Evolutionary conservation across 2,329 filamentous ascomycete species (phyloP).

Genomic region (Aspergillus caelatus): DNA sequence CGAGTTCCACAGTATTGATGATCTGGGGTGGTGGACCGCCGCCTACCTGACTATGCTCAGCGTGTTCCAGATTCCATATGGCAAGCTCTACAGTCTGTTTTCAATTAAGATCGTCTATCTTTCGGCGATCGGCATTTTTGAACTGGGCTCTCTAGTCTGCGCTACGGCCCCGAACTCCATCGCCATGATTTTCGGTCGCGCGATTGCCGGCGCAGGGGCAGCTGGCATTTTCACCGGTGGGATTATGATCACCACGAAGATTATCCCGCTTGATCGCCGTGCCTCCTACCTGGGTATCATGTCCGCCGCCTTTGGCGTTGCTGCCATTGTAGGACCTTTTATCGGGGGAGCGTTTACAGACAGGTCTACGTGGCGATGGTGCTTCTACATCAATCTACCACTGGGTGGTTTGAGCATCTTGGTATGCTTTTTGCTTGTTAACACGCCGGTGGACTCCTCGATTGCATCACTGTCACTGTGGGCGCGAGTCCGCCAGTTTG

Average conservation of each 20-base stretch:
- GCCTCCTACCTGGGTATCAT: too few species aligned
- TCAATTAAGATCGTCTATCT: not conserved
- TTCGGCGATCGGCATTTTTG: not conserved
- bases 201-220: not conserved
- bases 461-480: too few species aligned
- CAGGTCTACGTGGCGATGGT: too few species aligned
- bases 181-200: not conserved
- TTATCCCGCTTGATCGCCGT: too few species aligned
- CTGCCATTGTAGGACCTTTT: too few species aligned
- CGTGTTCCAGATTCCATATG: not conserved
- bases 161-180: not conserved
- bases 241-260: not conserved
- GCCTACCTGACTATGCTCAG: not conserved
- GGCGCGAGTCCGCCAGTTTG: conserved; percentile 40
- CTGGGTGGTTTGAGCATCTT: too few species aligned
- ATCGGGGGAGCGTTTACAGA: too few species aligned
- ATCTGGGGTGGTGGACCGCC: not conserved
- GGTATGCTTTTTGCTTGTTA: too few species aligned
- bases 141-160: not conserved
- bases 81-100: not conserved
- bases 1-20: not conserved
- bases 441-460: too few species aligned
- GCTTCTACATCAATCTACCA: too few species aligned
- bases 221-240: not conserved
- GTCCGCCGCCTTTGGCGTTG: too few species aligned